A percentile compares a stretch with the other conserved stretches of the same genome.
These are phyloP conservation scores for Russula lepida DNA, from an alignment of 768 basidiomycete genomes.

Conservation along the genomic window DNA sequence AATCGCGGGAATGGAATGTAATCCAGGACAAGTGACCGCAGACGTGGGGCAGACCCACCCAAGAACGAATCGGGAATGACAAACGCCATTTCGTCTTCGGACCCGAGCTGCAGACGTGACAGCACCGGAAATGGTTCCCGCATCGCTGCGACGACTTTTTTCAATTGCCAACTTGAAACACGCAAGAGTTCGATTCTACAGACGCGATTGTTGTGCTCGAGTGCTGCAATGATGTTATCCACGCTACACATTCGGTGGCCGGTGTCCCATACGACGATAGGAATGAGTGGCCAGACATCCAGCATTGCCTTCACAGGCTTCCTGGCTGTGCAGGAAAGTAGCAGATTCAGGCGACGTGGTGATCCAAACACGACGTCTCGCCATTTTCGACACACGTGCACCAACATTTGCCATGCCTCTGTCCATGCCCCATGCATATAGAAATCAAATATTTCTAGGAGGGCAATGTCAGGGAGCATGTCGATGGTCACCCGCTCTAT, in stretches of 20 bases:
- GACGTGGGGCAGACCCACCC: not conserved
- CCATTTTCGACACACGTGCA: no score
- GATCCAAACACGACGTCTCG: not conserved
- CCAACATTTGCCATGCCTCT: no score
- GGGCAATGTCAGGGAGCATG: no score
- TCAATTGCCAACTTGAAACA: not conserved
- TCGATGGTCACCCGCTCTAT: no score
- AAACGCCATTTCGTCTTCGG: not conserved
- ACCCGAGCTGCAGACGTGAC: not conserved
- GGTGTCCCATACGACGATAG: not conserved
- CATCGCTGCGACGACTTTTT: not conserved
- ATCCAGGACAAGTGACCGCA: not conserved
- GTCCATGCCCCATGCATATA: no score
- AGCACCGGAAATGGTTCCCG: not conserved
- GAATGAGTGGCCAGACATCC: not conserved
- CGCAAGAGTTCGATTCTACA: not conserved
- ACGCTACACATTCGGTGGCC: not conserved
- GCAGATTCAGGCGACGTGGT: not conserved
- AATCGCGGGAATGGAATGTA: not conserved
- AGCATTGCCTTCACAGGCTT: not conserved
- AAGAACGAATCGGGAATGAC: not conserved
- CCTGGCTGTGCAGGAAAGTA: not conserved
- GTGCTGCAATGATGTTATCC: not conserved
- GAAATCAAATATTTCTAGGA: no score
- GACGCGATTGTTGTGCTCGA: not conserved